A percentile compares a stretch with the other conserved stretches of the same genome.
Evolutionary conservation across 78 protist species (phyloP).

Genomic region (Tieghemostelium lacteum): DNA sequence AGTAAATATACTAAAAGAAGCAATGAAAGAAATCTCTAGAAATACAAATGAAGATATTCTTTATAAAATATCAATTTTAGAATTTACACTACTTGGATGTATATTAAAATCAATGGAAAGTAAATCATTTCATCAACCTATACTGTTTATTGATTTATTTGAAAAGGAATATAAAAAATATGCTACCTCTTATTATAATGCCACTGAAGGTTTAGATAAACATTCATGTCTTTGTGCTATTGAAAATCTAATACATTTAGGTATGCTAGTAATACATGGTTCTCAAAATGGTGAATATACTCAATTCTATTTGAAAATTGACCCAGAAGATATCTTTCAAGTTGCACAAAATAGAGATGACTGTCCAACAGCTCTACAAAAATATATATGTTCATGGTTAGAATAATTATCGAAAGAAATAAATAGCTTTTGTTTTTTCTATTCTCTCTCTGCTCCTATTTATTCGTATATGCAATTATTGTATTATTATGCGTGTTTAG

Average conservation of each 20-base stretch:
- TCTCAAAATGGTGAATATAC: constrained; percentile 5
- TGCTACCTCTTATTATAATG: not conserved
- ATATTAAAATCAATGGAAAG: constrained; percentile 1
- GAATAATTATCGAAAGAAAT: not conserved
- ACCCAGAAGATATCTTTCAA: not conserved
- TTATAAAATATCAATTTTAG: constrained; percentile 1
- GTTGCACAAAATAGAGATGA: not conserved
- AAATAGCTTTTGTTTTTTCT: not conserved
- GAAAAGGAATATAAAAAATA: not conserved
- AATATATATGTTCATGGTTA: constrained; percentile 36
- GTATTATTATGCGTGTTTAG: not conserved
- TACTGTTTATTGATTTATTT: no score
- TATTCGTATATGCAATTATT: not conserved
- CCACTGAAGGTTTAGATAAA: not conserved
- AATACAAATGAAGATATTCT: not conserved
- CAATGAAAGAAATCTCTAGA: not conserved
- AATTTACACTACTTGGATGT: constrained; percentile 12
- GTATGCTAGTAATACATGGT: not conserved
- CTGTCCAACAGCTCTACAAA: constrained; percentile 25
- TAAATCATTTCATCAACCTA: not conserved
- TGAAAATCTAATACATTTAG: not conserved
- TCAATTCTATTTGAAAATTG: not conserved
- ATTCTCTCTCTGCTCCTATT: not conserved
- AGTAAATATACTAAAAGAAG: not conserved
- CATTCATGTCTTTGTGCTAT: not conserved